Evolutionary conservation across 805 yeast genomes (phyloP), one percentile per base, ranked within the genome.

Genomic region (Spencermartinsiella europaea): DNA sequence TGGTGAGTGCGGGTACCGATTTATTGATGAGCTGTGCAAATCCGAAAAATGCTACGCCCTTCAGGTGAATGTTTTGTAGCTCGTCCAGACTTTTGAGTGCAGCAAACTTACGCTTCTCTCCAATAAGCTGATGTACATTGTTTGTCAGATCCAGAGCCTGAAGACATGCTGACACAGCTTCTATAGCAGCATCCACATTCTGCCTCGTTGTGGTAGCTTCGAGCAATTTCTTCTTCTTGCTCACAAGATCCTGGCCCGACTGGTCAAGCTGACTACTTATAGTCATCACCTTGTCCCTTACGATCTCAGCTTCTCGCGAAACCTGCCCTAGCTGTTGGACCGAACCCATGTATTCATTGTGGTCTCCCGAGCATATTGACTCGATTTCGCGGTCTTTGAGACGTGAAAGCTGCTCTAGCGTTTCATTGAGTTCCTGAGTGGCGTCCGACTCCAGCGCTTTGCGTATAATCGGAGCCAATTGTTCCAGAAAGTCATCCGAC

Each of bases 101-200:
- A 49, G 85, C 85, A 62, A 87, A 90, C 56, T 85, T 86, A 55
- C 82, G 81, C 56, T 80, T 80, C 49, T 79, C 80, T 44, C 80
- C 77, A 50, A 88, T 83, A 59, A 90, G 70, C 34, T 85, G 90
- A 60, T 88, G 87, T 41, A 89, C 85, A 58, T 81, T 85, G 65
- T 89, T 90, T 14, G 95, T 85, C 55, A 85, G 75, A 59, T 90
- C 95, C 46, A 91, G 72, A 7, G 90, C 90, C 53, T 84, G 88
- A 20, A 90, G 70, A 54, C 95, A 84, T 42, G 81, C 73, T 45
- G 76, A 79, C 31, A 91, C 77, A 17, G 87, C 79, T 34, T 76
- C 73, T 5, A 77, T 77, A 0, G 95, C 83, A 54, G 85, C 87
- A 44, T 77, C 76, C 50, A 91, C 81, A 61, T 85, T 85, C 43